phyloP scores from a whole-genome alignment of 2,329 filamentous ascomycete genomes.

The Pyrenochaeta sp. region DNA sequence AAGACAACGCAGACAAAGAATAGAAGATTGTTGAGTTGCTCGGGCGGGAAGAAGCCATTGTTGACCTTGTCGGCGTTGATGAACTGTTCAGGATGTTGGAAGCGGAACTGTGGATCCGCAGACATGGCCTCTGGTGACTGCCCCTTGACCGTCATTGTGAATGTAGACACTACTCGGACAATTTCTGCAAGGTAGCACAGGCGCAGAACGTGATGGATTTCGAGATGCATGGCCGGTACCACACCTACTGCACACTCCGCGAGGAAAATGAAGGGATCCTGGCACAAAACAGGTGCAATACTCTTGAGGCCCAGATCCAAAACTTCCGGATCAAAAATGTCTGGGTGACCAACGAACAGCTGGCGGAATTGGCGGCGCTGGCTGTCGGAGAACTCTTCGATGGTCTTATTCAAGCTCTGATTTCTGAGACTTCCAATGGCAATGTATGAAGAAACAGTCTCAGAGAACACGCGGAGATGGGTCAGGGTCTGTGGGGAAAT shows the following conservation, averaged over 20 bases:
- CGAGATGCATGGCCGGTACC: conserved; percentile 70
- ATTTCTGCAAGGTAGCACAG: conserved; percentile 92
- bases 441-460: conserved; percentile 86
- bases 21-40: conserved; percentile 39
- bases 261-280: conserved; percentile 81
- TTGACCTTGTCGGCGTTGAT: conserved; percentile 35
- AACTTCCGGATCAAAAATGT: conserved; percentile 46
- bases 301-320: conserved; percentile 54
- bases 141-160: conserved; percentile 38
- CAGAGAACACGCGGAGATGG: conserved; percentile 85
- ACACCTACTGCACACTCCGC: conserved; percentile 78
- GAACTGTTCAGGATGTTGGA: conserved; percentile 28
- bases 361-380: conserved; percentile 76
- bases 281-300: conserved; percentile 64
- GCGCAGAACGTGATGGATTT: conserved; percentile 80
- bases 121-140: conserved; percentile 8
- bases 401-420: conserved; percentile 66
- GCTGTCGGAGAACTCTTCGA: conserved; percentile 71
- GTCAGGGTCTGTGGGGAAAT: conserved; percentile 85
- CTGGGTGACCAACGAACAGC: conserved; percentile 69
- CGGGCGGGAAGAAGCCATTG: conserved; percentile 27
- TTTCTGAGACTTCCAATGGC: conserved; percentile 74
- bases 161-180: conserved; percentile 75
- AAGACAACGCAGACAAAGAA: conserved; percentile 43
- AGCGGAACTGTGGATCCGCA: conserved; percentile 7